Base-by-base conservation (phyloP, 345 rosid species). In the Citrus sp. region DNA sequence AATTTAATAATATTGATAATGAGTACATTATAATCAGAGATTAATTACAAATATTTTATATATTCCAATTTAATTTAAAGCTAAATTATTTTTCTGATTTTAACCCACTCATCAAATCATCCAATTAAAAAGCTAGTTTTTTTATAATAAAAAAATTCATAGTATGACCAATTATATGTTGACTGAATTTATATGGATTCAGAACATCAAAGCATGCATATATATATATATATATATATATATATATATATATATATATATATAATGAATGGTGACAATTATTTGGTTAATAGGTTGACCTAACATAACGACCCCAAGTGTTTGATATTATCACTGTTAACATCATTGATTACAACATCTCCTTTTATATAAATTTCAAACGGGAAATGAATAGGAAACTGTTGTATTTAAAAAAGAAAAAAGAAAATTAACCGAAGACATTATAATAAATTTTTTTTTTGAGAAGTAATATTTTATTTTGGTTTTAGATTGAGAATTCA, bases 251-350 rank as follows among this genome's bases (percentile, higher is more conserved):
- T 14, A 42, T 42, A 9, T 14, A 38, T 40, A 34, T 0, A 34
- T 40, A 14, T 27, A 24, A 42, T 37, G 51, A 18, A 4, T 22
- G 51, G 49, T 0, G 71, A 38, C 71, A 37, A 67, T 67, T 67
- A 37, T 37, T 67, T 37, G 71, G 71, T 63, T 63, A 28, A 30
- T n/a, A 12, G 59, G 73, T 70, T 46, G 35, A 49, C 73, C 73
- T 46, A 70, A 25, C 25, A 7, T 49, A 68, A 40, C 32, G 55
- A 68, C 18, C 18, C 49, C 27, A 37, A 35, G 21, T 6, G 8
- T 64, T 65, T 34, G 19, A 64, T 64, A 72, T 19, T 22, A 8
- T 30, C 56, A 32, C 9, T n/a, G 9, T 5, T 9, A 9, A 2
- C 62, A 71, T 54, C 25, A 51, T 71, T 19, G 42, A 32, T 72